These are phyloP conservation scores for Leptographium lundbergii DNA, from an alignment of 2,329 filamentous ascomycete species.

Conservation along the genomic window DNA sequence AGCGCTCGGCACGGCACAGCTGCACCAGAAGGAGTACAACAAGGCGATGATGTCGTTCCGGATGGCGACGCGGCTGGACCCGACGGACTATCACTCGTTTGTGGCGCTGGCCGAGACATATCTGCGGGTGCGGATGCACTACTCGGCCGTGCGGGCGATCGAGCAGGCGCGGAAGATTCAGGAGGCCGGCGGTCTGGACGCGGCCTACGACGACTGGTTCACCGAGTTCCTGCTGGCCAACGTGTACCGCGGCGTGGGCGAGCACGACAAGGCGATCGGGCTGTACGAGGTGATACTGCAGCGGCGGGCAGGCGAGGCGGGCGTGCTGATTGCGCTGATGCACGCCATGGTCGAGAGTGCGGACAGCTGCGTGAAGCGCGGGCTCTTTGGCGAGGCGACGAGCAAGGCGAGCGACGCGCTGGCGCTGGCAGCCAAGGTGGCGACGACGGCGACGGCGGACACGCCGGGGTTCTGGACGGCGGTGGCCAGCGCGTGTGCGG, in stretches of 20 bases:
- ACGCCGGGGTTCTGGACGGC: conserved; percentile 90
- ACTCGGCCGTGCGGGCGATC: conserved; percentile 89
- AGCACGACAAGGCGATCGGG: conserved; percentile 69
- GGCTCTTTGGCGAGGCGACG: conserved; percentile 73
- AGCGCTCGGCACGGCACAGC: conserved; percentile 81
- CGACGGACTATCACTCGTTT: conserved; percentile 88
- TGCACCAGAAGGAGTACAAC: conserved; percentile 85
- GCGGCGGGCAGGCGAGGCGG: conserved; percentile 61
- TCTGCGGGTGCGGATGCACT: conserved; percentile 81
- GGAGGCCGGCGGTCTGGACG: conserved; percentile 37
- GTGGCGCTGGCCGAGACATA: conserved; percentile 97
- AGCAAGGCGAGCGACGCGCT: conserved; percentile 59
- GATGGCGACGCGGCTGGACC: conserved; percentile 69
- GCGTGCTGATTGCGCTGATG: conserved; percentile 74
- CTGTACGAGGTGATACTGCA: conserved; percentile 65
- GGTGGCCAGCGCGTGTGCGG: conserved; percentile 73
- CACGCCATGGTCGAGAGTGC: conserved; percentile 81
- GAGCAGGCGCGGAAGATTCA: conserved; percentile 71
- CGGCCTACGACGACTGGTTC: conserved; percentile 71
- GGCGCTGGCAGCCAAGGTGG: conserved; percentile 50
- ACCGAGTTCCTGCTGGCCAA: conserved; percentile 95
- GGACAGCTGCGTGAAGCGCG: conserved; percentile 63
- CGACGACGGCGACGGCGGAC: conserved; percentile 44
- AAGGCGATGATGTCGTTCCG: conserved; percentile 89
- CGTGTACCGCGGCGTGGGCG: conserved; percentile 82